Percentiles rank a stretch among this genome's conserved stretches.
These are phyloP conservation scores for Amanita rubescens DNA, from an alignment of 768 basidiomycete genomes.

Conservation along the genomic window DNA sequence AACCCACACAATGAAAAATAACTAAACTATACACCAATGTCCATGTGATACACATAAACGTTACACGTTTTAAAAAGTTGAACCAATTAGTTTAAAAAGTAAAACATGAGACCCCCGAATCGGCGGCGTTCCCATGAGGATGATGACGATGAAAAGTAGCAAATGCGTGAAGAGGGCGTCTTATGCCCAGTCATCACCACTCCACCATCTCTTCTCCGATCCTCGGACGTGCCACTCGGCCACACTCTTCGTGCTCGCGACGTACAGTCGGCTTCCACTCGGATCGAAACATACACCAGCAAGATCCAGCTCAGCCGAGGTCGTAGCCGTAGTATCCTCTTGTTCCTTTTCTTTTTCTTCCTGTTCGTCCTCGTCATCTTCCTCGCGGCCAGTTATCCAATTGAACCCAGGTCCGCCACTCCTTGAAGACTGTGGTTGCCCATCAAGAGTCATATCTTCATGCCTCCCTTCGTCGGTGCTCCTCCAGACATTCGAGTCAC, in stretches of 20 bases:
- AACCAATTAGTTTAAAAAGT: neutral
- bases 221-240: conserved; percentile 75
- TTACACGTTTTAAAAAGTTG: no score
- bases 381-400: conserved; percentile 4
- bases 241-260: conserved; percentile 55
- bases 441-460: neutral
- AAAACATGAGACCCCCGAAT: neutral
- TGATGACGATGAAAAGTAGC: no score
- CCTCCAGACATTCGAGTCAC: conserved; percentile 6
- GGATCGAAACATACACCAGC: conserved; percentile 75
- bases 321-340: conserved; percentile 15
- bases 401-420: conserved; percentile 5
- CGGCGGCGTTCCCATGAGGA: no score
- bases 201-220: conserved; percentile 70
- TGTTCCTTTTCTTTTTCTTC: conserved; percentile 8
- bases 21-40: no score
- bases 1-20: no score
- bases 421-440: neutral
- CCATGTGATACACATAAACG: no score
- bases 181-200: conserved; percentile 39
- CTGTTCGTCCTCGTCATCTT: conserved; percentile 10
- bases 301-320: conserved; percentile 37
- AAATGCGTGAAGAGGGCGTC: no score
- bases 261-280: conserved; percentile 57
- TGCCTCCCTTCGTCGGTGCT: neutral